Conservation (phyloP, 495 filamentous ascomycete species). For the Aeminium ludgeri region DNA sequence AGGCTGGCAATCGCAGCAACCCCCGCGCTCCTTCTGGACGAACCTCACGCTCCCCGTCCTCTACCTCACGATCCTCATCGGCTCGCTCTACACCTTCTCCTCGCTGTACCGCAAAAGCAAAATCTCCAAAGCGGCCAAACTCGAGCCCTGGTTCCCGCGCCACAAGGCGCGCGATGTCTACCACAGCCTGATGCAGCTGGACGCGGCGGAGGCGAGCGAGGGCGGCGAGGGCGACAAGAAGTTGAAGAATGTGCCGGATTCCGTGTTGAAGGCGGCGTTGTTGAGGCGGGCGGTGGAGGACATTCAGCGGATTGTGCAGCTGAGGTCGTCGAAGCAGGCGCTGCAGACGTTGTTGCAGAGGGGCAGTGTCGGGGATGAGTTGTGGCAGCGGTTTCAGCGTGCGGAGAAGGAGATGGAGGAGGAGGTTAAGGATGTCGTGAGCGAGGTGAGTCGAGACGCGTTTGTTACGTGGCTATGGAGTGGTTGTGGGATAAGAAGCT, state of each 20-base stretch:
- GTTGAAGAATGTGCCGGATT: conserved; percentile 58
- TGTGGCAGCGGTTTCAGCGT: conserved; percentile 79
- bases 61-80: conserved; percentile 73
- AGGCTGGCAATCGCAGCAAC: conserved; percentile 3
- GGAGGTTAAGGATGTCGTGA: conserved; percentile 81
- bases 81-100: conserved; percentile 80
- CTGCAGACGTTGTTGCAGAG: conserved; percentile 66
- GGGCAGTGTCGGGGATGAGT: conserved; percentile 86
- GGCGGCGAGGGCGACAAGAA: conserved; percentile 42
- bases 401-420: conserved; percentile 98
- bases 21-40: conserved; percentile 37
- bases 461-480: too few species aligned
- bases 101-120: conserved; percentile 86
- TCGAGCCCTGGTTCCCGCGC: conserved; percentile 82
- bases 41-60: conserved; percentile 64
- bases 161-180: conserved; percentile 90
- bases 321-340: conserved; percentile 71
- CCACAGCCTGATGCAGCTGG: conserved; percentile 74
- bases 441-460: conserved; percentile 59
- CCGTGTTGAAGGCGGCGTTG: conserved; percentile 75
- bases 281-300: conserved; percentile 79
- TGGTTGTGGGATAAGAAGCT: too few species aligned
- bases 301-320: conserved; percentile 71
- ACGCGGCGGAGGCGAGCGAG: conserved; percentile 33
- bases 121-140: conserved; percentile 58